phyloP scores from a whole-genome alignment of 305 asterid species.

The Fraxinus baroniana region DNA sequence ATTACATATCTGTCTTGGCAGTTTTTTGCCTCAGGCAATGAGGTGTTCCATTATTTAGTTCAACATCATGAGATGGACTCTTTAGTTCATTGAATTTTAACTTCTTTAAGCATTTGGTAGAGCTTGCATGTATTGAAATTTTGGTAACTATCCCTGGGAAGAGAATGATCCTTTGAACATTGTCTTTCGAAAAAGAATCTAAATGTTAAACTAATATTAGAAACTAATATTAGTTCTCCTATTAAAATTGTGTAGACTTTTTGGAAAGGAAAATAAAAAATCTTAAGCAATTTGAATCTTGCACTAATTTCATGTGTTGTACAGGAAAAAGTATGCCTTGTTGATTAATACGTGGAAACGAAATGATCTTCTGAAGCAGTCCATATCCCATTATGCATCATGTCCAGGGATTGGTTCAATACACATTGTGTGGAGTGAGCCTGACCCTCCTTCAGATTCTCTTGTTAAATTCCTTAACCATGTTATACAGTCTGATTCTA shows the following conservation, averaged over 20 bases:
- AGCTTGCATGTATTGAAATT: not conserved
- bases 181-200: not conserved
- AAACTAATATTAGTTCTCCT: not conserved
- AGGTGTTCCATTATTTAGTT: not conserved
- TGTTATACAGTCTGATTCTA: slow-evolving; percentile 41
- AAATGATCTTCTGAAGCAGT: slow-evolving; percentile 71
- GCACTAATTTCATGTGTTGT: slow-evolving; percentile 18
- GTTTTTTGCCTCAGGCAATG: not conserved
- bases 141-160: not conserved
- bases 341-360: slow-evolving; percentile 92
- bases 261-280: not conserved
- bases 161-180: slow-evolving; percentile 6
- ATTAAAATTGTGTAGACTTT: not conserved
- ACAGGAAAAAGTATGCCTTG: slow-evolving; percentile 72
- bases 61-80: not conserved
- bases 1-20: not conserved
- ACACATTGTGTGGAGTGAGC: slow-evolving; percentile 89
- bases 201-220: not conserved
- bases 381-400: slow-evolving; percentile 71
- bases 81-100: not conserved
- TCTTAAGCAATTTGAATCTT: not conserved
- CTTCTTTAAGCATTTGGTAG: not conserved
- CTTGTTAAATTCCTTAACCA: slow-evolving; percentile 50
- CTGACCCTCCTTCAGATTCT: slow-evolving; percentile 66
- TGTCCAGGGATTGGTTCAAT: slow-evolving; percentile 70